A percentile compares a stretch with the other conserved stretches of the same genome.
These are phyloP conservation scores for Aspergillus piperis DNA, from an alignment of 2,329 filamentous ascomycete genomes.

Conservation along the genomic window DNA sequence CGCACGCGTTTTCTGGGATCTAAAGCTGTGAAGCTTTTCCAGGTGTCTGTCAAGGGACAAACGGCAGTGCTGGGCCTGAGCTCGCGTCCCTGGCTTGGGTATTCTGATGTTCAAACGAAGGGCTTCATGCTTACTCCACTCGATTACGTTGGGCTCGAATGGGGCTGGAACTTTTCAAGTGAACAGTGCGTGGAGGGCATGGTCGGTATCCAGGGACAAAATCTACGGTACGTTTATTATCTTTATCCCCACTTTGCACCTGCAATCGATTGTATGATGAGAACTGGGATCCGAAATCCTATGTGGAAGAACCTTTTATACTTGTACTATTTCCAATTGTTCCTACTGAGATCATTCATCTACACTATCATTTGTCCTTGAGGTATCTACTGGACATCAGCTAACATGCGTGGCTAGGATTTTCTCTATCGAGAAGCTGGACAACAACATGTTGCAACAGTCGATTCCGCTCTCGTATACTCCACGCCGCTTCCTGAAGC, in stretches of 20 bases:
- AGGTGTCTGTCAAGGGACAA: slow-evolving; percentile 82
- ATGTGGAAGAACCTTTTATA: slow-evolving; percentile 51
- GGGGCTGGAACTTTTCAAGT: slow-evolving; percentile 95
- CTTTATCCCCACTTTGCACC: slow-evolving; percentile 16
- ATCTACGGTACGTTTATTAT: slow-evolving; percentile 67
- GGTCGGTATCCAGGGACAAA: slow-evolving; percentile 88
- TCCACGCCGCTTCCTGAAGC: slow-evolving; percentile 80
- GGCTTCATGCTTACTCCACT: slow-evolving; percentile 91
- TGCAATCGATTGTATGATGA: slow-evolving; percentile 52
- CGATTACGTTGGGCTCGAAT: slow-evolving; percentile 84
- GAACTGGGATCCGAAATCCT: slow-evolving; percentile 38
- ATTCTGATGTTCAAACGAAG: slow-evolving; percentile 82
- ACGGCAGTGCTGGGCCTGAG: slow-evolving; percentile 86
- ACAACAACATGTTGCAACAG: slow-evolving; percentile 82
- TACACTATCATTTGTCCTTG: neutral
- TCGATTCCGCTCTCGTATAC: slow-evolving; percentile 87
- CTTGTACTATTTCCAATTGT: slow-evolving; percentile 73
- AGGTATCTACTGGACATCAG: neutral
- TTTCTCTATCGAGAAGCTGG: slow-evolving; percentile 84
- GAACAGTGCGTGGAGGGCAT: slow-evolving; percentile 92
- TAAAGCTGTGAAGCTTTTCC: slow-evolving; percentile 84
- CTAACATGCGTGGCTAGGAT: slow-evolving; percentile 58
- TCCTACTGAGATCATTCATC: slow-evolving; percentile 74
- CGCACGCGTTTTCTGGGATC: slow-evolving; percentile 91
- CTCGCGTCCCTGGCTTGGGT: slow-evolving; percentile 93